Percentiles rank a stretch among this genome's conserved stretches.
Evolutionary conservation across 1,284 basidiomycete species (phyloP).

Genomic region (Ustilago shanxiensis): DNA sequence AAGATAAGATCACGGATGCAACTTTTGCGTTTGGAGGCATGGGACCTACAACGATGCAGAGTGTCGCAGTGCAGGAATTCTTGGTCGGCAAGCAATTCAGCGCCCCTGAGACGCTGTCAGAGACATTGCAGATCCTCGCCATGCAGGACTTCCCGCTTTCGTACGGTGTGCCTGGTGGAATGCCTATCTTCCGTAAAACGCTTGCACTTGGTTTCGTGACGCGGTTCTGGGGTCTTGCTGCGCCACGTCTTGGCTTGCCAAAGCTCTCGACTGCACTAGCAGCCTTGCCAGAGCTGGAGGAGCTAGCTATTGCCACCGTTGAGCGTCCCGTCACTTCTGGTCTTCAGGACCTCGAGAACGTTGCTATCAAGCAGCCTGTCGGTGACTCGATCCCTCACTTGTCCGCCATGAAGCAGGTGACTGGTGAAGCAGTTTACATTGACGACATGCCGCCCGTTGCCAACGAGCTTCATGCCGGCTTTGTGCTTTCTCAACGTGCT

Average conservation of each 20-base stretch:
- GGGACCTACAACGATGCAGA: conserved; percentile 65
- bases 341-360: conserved; percentile 58
- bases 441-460: conserved; percentile 68
- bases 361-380: conserved; percentile 50
- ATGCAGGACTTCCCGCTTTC: conserved; percentile 66
- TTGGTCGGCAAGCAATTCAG: conserved; percentile 42
- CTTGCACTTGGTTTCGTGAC: conserved; percentile 70
- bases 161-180: conserved; percentile 70
- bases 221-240: conserved; percentile 67
- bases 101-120: conserved; percentile 21
- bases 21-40: conserved; percentile 70
- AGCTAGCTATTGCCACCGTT: conserved; percentile 46
- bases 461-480: conserved; percentile 68
- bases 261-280: conserved; percentile 19
- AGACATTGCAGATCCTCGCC: conserved; percentile 45
- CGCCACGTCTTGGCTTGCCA: conserved; percentile 36
- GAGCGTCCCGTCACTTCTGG: conserved; percentile 51
- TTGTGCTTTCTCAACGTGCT: conserved; percentile 68
- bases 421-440: conserved; percentile 70
- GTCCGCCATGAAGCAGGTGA: conserved; percentile 70
- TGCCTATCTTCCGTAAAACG: conserved; percentile 70
- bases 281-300: conserved; percentile 46
- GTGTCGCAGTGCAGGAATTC: conserved; percentile 52
- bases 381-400: conserved; percentile 67
- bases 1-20: conserved; percentile 49